Evolutionary conservation across 441 rosid species (phyloP), one percentile per base, ranked within the genome.

Genomic region (Adansonia rubrostipa): DNA sequence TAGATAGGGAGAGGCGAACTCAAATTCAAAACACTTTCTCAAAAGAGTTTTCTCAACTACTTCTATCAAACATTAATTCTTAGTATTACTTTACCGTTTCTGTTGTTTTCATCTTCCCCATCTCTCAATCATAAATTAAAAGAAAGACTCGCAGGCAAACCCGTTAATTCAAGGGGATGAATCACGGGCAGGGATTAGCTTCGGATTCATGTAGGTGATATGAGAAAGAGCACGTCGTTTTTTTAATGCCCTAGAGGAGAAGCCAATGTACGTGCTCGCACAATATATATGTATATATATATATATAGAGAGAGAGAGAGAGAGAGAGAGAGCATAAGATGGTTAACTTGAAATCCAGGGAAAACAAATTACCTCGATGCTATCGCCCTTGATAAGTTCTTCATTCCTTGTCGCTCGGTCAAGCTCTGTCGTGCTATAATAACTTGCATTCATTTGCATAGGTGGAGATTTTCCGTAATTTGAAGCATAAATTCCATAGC

Each of bases 391-490:
- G 51, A 87, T 80, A 33, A 94, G 98, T 54, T 93, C 88, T 84
- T 94, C 97, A 72, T 90, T 83, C 65, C 83, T 98, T 11, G 85
- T 91, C 73, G 98, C 97, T 10, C 86, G 87, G 69, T 96, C 87
- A 78, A 96, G 97, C 87, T 93, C 96, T 3, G 73, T 53, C 0
- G 87, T 87, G 72, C 92, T 83, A 79, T 90, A 93, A 84, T 93
- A 91, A 85, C 98, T 94, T 54, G 95, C 98, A 87, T 80, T 96
- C 92, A 96, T 87, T 86, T 96, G 98, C 97, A 96, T 88, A 42
- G 98, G 94, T 6, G 98, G 88, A 78, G 95, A 93, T 83, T 72
- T 83, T 70, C 92, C 95, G 71, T 88, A 93, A 15, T 76, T 80
- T 48, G 99, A 96, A 69, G 96, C 97, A 75, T 92, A 96, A 67